These are phyloP conservation scores for Sabuloglossum arenarium DNA, from an alignment of 495 filamentous ascomycete genomes.

Conservation along the genomic window DNA sequence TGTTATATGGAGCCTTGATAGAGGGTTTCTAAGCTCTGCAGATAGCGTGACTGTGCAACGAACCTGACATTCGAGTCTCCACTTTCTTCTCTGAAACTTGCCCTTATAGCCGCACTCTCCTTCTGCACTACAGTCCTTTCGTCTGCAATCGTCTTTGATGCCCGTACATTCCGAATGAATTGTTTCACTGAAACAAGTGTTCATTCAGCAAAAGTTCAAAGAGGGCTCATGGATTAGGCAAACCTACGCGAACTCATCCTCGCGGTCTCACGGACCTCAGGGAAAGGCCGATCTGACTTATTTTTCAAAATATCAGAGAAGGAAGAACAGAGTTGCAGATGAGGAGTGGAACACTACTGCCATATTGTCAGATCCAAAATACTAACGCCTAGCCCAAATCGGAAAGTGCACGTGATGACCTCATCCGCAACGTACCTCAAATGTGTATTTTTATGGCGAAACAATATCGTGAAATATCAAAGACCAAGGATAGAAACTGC, in stretches of 20 bases:
- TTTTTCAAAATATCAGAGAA: neutral
- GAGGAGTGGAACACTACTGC: neutral
- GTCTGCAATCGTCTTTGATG: conserved; percentile 95
- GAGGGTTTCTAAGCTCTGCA: neutral
- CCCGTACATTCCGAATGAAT: conserved; percentile 97
- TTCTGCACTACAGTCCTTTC: conserved; percentile 96
- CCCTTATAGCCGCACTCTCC: conserved; percentile 90
- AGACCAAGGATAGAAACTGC: too few relatives aligned
- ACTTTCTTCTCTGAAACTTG: conserved; percentile 94
- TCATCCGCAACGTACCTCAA: neutral
- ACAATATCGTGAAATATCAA: too few relatives aligned
- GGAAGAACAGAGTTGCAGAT: neutral
- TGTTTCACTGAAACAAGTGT: conserved; percentile 55
- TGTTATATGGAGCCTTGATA: conserved; percentile 1
- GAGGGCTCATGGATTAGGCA: conserved; percentile 8
- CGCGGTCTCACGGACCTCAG: conserved; percentile 10
- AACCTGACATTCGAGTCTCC: conserved; percentile 76
- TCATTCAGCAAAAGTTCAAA: neutral
- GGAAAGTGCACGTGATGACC: neutral
- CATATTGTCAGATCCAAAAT: neutral
- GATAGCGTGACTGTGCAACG: conserved; percentile 11
- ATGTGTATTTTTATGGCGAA: too few relatives aligned
- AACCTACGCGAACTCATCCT: conserved; percentile 47
- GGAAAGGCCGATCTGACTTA: neutral
- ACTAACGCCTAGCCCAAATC: neutral